Evolutionary conservation across 345 rosid genomes (phyloP).

Genomic region (Syzygium oleosum): DNA sequence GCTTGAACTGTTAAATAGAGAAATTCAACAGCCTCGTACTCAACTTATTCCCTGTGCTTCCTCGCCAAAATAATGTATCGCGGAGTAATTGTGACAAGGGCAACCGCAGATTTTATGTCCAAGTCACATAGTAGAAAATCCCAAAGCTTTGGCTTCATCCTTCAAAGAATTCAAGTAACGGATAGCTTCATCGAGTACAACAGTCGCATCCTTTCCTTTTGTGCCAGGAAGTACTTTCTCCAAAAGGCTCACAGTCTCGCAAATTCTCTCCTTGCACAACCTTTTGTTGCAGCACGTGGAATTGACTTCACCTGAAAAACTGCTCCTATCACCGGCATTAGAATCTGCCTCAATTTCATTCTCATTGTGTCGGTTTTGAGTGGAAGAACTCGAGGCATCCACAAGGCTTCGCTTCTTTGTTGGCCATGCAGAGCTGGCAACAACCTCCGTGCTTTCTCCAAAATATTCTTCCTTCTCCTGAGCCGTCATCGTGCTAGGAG

Average conservation of each 20-base stretch:
- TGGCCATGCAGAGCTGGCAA: slow-evolving; percentile 42
- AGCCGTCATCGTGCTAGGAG: slow-evolving; percentile 39
- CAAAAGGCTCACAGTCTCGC: slow-evolving; percentile 5
- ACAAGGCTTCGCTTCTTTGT: slow-evolving; percentile 52
- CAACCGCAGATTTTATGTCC: background rate
- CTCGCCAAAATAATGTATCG: background rate
- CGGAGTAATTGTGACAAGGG: background rate
- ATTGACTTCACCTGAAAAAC: slow-evolving; percentile 16
- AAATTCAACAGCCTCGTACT: background rate
- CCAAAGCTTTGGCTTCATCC: slow-evolving; percentile 24
- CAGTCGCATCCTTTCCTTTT: slow-evolving; percentile 26
- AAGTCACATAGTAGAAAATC: slow-evolving; percentile 2
- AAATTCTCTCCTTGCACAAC: slow-evolving; percentile 3
- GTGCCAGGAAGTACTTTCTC: slow-evolving; percentile 27
- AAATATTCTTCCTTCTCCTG: slow-evolving; percentile 19
- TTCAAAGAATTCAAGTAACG: slow-evolving; percentile 27
- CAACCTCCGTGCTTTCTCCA: slow-evolving; percentile 39
- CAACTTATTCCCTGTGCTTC: background rate
- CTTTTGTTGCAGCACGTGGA: slow-evolving; percentile 20
- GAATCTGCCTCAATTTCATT: slow-evolving; percentile 25
- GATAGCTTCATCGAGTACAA: slow-evolving; percentile 35
- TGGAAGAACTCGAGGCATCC: slow-evolving; percentile 22
- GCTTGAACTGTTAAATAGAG: background rate
- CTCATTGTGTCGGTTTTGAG: slow-evolving; percentile 11
- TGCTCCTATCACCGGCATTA: slow-evolving; percentile 22